Evolutionary conservation across 768 basidiomycete genomes (phyloP).

Genomic region (Lactarius pseudohatsudake): DNA sequence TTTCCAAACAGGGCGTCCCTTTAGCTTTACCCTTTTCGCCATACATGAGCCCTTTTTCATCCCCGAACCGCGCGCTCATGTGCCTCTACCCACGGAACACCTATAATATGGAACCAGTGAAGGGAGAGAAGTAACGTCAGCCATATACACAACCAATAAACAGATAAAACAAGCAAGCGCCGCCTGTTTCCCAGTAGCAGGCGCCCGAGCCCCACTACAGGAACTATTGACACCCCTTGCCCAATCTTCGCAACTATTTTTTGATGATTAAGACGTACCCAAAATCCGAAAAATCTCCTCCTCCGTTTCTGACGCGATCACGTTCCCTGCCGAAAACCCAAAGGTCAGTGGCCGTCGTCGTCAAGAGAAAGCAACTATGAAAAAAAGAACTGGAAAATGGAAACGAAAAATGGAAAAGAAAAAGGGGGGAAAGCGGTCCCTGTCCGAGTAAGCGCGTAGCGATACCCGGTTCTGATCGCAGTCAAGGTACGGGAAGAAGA

Average conservation of each 20-base stretch:
- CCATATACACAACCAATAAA: background rate
- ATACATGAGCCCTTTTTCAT: conserved; percentile 6
- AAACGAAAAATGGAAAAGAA: conserved; percentile 4
- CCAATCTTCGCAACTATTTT: background rate
- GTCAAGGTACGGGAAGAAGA: conserved; percentile 22
- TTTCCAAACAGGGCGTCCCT: conserved; percentile 14
- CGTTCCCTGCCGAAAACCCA: conserved; percentile 44
- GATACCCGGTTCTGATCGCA: conserved; percentile 24
- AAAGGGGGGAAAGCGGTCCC: conserved; percentile 16
- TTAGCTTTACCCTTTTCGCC: conserved; percentile 1
- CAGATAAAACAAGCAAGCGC: conserved; percentile 8
- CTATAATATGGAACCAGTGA: conserved; percentile 32
- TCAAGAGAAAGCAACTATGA: background rate
- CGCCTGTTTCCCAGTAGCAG: conserved; percentile 9
- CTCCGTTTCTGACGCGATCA: conserved; percentile 83
- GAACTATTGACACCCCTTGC: background rate
- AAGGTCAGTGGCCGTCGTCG: background rate
- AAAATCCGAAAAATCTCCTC: conserved; percentile 81
- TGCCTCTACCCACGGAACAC: conserved; percentile 81
- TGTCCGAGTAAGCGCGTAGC: conserved; percentile 14
- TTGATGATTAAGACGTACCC: conserved; percentile 36
- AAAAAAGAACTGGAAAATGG: background rate
- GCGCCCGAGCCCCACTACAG: conserved; percentile 10
- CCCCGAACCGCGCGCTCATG: conserved; percentile 60
- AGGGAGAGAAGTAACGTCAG: conserved; percentile 7